These are phyloP conservation scores for Heliamphora exappendiculata DNA, from an alignment of 148 eudicot genomes.

Conservation along the genomic window DNA sequence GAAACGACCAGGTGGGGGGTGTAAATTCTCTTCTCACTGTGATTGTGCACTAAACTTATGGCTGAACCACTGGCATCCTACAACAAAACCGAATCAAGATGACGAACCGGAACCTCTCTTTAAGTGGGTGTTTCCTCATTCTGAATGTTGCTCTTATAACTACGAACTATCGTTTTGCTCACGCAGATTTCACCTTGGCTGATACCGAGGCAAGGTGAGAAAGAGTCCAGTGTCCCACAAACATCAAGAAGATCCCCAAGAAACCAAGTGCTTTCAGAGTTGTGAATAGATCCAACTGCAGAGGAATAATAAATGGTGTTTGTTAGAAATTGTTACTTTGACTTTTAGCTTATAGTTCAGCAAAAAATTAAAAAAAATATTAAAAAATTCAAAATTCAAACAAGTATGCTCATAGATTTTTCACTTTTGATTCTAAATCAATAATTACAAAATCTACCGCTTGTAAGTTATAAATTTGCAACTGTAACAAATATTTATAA, in stretches of 20 bases:
- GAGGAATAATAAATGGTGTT: slow-evolving; percentile 7
- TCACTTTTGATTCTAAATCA: no score
- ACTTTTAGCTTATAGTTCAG: no score
- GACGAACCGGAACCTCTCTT: not conserved
- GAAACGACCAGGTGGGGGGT: not conserved
- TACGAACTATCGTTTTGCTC: slow-evolving; percentile 4
- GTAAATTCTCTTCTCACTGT: not conserved
- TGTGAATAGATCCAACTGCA: slow-evolving; percentile 70
- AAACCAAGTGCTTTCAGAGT: slow-evolving; percentile 72
- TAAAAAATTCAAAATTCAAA: no score
- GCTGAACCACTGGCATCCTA: not conserved
- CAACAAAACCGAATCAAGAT: slow-evolving; percentile 3
- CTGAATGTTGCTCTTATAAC: not conserved
- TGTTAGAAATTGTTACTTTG: no score
- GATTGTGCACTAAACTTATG: not conserved
- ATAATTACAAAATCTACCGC: no score
- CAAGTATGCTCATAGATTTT: no score
- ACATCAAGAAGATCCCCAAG: slow-evolving; percentile 67
- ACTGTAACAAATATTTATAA: no score
- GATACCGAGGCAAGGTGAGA: slow-evolving; percentile 70
- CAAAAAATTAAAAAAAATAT: no score
- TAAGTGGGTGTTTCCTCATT: not conserved
- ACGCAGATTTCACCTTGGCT: slow-evolving; percentile 68
- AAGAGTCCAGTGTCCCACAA: slow-evolving; percentile 71
- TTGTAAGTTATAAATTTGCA: no score